Evolutionary conservation across 139 green algal species (phyloP), one percentile per base, ranked within the genome.

Genomic region (Volvox africanus): DNA sequence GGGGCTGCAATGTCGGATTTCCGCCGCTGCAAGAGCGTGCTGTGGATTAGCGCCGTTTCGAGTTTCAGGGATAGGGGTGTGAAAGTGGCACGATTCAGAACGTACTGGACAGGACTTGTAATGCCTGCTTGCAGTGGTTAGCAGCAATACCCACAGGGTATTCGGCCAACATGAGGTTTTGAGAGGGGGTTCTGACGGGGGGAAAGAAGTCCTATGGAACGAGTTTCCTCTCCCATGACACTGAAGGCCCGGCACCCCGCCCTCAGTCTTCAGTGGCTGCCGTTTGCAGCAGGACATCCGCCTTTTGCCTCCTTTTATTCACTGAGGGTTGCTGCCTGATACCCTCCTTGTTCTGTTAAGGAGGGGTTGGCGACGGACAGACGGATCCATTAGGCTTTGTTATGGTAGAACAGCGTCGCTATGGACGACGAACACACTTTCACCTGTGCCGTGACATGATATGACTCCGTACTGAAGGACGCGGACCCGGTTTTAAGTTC

Each of bases 21-120:
- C 19, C 37, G 78, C 50, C 50, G 80, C 80, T 73, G 80, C 80
- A 86, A 86, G 50, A 71, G 71, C 71, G 71, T 79, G 71, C 71
- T 30, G 14, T 30, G 65, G 11, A 28, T 73, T 73, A 73, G 65
- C 24, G 65, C 30, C 18, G 20, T 79, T 32, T 18, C 9, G 71
- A 36, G 71, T 79, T 69, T 79, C 26, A 79, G 71, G 9, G 71
- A 79, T 35, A 36, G 24, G 71, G 32, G 16, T 3, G 65, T 30
- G 65, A 12, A 28, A 73, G 65, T 55, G 44, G 44, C 44, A 55
- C 44, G 76, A 26, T 35, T 61, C 33, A 35, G 32, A 20, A 61
- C 61, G 76, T 61, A 62, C 21, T 82, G 76, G 1, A 62, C 33
- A n/a, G 33, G 67, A 75, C 20, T 65, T 65, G 2, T 19, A 35